A percentile compares a stretch with the other conserved stretches of the same genome.
Conservation (phyloP, 345 rosid genomes). For the Nephelium lappaceum region DNA sequence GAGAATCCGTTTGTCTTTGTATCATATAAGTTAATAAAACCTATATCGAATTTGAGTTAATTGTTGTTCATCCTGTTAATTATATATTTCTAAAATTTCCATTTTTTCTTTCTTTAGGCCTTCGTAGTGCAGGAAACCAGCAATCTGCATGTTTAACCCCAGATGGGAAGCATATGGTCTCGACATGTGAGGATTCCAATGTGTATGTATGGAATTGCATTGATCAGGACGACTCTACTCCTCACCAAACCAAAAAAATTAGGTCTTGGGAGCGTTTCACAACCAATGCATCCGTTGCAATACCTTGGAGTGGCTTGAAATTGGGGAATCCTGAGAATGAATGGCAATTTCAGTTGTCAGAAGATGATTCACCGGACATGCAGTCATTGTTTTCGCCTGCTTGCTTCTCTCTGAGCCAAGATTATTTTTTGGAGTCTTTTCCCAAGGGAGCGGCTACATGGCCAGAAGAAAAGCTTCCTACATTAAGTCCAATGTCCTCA, state of each 20-base stretch:
- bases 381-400: slow-evolving; percentile 53
- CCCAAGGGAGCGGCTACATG: slow-evolving; percentile 91
- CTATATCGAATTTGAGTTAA: slow-evolving; percentile 1
- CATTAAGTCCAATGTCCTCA: slow-evolving; percentile 39
- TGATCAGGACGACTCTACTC: slow-evolving; percentile 32
- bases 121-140: slow-evolving; percentile 59
- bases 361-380: slow-evolving; percentile 26
- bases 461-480: slow-evolving; percentile 93
- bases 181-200: slow-evolving; percentile 82
- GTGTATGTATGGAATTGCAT: slow-evolving; percentile 74
- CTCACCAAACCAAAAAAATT: slow-evolving; percentile 44
- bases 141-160: slow-evolving; percentile 66
- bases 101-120: slow-evolving; percentile 39
- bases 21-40: neutral
- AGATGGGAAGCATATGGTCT: slow-evolving; percentile 80
- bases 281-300: slow-evolving; percentile 71
- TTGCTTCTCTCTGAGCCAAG: slow-evolving; percentile 58
- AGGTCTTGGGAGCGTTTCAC: slow-evolving; percentile 78
- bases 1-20: neutral
- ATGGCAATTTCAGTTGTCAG: slow-evolving; percentile 27
- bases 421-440: slow-evolving; percentile 62
- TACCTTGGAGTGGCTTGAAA: slow-evolving; percentile 80
- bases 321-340: slow-evolving; percentile 24
- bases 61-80: neutral
- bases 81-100: slow-evolving; percentile 12